Evolutionary conservation across 257 asterid genomes (phyloP).

Genomic region (Rehmannia glutinosa): DNA sequence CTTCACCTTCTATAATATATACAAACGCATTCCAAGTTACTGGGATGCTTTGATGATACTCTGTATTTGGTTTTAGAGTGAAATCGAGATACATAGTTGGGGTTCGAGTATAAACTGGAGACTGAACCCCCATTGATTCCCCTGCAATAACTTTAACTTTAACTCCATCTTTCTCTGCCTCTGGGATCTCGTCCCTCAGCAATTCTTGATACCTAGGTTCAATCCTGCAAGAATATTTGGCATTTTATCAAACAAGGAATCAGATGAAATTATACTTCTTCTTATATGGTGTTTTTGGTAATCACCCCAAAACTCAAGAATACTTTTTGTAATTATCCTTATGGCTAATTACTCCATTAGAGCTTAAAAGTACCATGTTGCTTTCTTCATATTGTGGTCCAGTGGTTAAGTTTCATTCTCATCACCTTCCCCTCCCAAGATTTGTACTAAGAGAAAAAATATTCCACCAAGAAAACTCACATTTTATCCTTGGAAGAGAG

Average conservation of each 20-base stretch:
- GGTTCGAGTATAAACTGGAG: slow-evolving; percentile 75
- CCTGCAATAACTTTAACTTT: slow-evolving; percentile 81
- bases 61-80: slow-evolving; percentile 47
- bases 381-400: too few species aligned
- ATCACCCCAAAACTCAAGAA: too few species aligned
- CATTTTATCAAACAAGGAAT: too few species aligned
- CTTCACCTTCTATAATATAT: slow-evolving; percentile 76
- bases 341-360: too few species aligned
- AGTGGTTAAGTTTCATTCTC: too few species aligned
- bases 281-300: too few species aligned
- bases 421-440: too few species aligned
- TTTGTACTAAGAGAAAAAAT: not conserved
- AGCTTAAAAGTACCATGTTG: too few species aligned
- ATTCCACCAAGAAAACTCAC: slow-evolving; percentile 45
- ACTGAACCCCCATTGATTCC: slow-evolving; percentile 83
- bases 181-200: slow-evolving; percentile 52
- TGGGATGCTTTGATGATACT: slow-evolving; percentile 65
- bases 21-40: slow-evolving; percentile 77
- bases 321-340: too few species aligned
- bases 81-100: slow-evolving; percentile 93
- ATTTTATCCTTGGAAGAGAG: slow-evolving; percentile 89
- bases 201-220: slow-evolving; percentile 88
- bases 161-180: slow-evolving; percentile 69
- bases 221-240: slow-evolving; percentile 80
- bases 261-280: too few species aligned